These are phyloP conservation scores for Blastomyces parvus DNA, from an alignment of 2,329 filamentous ascomycete species.

Conservation along the genomic window DNA sequence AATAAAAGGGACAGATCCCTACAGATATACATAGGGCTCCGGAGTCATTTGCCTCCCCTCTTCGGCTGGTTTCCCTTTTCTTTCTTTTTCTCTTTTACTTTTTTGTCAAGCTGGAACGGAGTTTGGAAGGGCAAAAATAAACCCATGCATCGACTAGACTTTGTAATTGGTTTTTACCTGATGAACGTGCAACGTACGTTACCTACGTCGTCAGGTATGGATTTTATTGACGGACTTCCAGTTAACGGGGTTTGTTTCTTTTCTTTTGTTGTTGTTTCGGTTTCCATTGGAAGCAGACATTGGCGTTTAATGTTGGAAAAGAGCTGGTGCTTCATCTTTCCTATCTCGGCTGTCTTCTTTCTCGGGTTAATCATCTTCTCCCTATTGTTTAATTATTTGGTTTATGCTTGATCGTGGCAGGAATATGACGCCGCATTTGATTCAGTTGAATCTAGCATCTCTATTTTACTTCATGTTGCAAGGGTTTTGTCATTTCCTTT, in stretches of 20 bases:
- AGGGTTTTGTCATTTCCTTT: not conserved
- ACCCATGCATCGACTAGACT: constrained; percentile 10
- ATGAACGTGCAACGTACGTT: not conserved
- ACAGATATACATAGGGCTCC: constrained; percentile 9
- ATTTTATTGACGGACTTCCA: not conserved
- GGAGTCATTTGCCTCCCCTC: constrained; percentile 5
- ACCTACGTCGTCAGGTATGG: not conserved
- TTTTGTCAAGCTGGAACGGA: constrained; percentile 13
- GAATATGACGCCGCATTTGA: not conserved
- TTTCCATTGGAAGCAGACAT: not conserved
- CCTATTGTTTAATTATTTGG: not conserved
- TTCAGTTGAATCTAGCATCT: not conserved
- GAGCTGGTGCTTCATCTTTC: not conserved
- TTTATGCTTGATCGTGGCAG: not conserved
- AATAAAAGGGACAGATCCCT: not conserved
- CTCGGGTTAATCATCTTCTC: not conserved
- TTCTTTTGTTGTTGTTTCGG: not conserved
- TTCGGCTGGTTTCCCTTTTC: too few relatives aligned
- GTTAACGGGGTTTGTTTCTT: constrained; percentile 10
- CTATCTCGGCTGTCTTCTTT: not conserved
- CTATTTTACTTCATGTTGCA: not conserved
- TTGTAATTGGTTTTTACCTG: not conserved
- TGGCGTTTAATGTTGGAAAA: not conserved
- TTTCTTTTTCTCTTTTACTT: not conserved
- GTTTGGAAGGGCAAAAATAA: constrained; percentile 11